A percentile compares a stretch with the other conserved stretches of the same genome.
phyloP scores from a whole-genome alignment of 2,329 filamentous ascomycete species.

The Pseudogymnoascus sp. region DNA sequence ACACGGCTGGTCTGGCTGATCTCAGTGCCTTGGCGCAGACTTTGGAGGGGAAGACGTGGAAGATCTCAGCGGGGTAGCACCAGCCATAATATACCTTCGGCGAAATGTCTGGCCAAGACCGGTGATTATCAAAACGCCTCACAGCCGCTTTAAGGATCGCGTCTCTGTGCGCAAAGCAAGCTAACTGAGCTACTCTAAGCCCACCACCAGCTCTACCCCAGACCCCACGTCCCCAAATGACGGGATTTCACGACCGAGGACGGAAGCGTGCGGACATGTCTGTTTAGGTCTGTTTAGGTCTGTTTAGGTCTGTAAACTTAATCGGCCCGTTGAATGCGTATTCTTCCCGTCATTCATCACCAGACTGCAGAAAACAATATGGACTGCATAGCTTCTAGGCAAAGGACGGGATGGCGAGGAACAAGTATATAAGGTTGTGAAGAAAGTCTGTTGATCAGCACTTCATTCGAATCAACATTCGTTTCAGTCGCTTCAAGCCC shows the following conservation, averaged over 20 bases:
- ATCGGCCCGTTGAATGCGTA: not conserved
- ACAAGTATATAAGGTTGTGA: not conserved
- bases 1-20: not conserved
- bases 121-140: not conserved
- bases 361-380: not conserved
- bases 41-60: not conserved
- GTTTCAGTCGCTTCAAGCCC: not conserved
- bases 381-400: not conserved
- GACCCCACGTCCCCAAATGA: not conserved
- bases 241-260: not conserved
- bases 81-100: not conserved
- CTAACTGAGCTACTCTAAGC: not conserved
- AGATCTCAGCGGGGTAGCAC: not conserved
- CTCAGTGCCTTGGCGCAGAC: not conserved
- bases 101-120: not conserved
- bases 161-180: not conserved
- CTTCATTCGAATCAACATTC: not conserved
- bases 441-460: not conserved
- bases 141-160: not conserved
- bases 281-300: not conserved
- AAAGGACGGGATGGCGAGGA: not conserved
- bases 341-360: not conserved
- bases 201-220: not conserved
- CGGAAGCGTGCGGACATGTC: not conserved
- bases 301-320: not conserved